Conservation (phyloP, 1,284 basidiomycete species). For the Caloboletus firmus region DNA sequence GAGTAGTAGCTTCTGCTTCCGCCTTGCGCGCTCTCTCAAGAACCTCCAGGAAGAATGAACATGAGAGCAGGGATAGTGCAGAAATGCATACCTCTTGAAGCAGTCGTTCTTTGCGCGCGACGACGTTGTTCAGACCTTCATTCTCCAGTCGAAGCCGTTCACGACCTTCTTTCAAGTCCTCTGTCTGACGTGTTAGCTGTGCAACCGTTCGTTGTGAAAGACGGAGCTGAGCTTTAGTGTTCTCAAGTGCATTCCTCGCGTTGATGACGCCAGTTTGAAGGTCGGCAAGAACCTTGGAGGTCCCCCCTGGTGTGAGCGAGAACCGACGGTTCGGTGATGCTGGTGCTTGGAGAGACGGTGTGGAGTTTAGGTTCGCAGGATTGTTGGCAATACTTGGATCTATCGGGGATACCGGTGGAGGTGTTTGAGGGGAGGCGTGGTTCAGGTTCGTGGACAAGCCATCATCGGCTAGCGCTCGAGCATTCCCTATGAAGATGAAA, state of each 20-base stretch:
- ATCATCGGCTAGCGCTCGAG: slow-evolving; percentile 75
- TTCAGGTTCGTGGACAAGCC: slow-evolving; percentile 42
- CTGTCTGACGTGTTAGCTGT: slow-evolving; percentile 76
- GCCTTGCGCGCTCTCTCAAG: slow-evolving; percentile 80
- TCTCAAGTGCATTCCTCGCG: slow-evolving; percentile 76
- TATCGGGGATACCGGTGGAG: slow-evolving; percentile 29
- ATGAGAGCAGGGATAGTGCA: background rate
- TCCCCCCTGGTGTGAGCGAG: slow-evolving; percentile 72
- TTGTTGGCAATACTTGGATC: slow-evolving; percentile 31
- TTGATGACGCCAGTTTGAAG: slow-evolving; percentile 79
- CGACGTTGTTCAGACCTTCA: slow-evolving; percentile 81
- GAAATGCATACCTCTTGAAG: slow-evolving; percentile 67
- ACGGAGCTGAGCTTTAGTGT: slow-evolving; percentile 76
- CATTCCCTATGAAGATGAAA: slow-evolving; percentile 59
- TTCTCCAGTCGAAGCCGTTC: slow-evolving; percentile 81
- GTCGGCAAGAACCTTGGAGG: slow-evolving; percentile 80
- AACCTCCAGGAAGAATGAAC: slow-evolving; percentile 46
- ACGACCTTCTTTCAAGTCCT: slow-evolving; percentile 83
- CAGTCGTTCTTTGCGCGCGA: slow-evolving; percentile 81
- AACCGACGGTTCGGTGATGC: slow-evolving; percentile 52
- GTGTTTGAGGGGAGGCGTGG: slow-evolving; percentile 32
- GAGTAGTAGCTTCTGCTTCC: slow-evolving; percentile 64
- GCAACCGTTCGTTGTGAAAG: slow-evolving; percentile 77
- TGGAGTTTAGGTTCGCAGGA: slow-evolving; percentile 24
- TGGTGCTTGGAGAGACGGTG: slow-evolving; percentile 35